A percentile compares a stretch with the other conserved stretches of the same genome.
Evolutionary conservation across 2,329 filamentous ascomycete species (phyloP).

Genomic region (Penicillium glabrum): DNA sequence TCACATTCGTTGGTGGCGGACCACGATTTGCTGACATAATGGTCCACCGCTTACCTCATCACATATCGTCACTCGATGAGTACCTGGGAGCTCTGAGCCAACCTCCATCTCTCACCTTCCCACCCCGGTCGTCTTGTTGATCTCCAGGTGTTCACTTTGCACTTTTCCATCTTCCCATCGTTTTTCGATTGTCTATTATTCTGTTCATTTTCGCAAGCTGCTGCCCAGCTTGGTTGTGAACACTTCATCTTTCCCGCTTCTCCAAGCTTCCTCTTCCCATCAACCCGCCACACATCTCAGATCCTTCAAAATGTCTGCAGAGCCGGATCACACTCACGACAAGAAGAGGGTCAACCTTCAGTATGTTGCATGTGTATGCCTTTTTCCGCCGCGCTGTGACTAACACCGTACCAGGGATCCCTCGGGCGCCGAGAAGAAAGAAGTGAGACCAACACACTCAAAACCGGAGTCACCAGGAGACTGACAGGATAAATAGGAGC

Average conservation of each 20-base stretch:
- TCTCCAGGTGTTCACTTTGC: slow-evolving; percentile 13
- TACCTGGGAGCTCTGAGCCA: slow-evolving; percentile 31
- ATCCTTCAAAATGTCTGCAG: slow-evolving; percentile 65
- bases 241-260: slow-evolving; percentile 16
- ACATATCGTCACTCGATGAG: slow-evolving; percentile 38
- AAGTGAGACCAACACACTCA: slow-evolving; percentile 52
- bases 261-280: slow-evolving; percentile 26
- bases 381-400: not conserved
- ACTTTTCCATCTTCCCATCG: slow-evolving; percentile 13
- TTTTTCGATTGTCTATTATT: slow-evolving; percentile 9
- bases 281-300: slow-evolving; percentile 22
- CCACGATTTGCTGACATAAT: slow-evolving; percentile 25
- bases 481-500: slow-evolving; percentile 57
- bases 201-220: slow-evolving; percentile 11
- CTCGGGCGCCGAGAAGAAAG: slow-evolving; percentile 83
- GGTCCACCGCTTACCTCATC: slow-evolving; percentile 32
- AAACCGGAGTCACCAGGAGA: slow-evolving; percentile 8
- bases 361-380: slow-evolving; percentile 52
- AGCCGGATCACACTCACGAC: slow-evolving; percentile 61
- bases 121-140: slow-evolving; percentile 14
- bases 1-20: slow-evolving; percentile 35
- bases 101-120: slow-evolving; percentile 9
- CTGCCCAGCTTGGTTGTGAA: slow-evolving; percentile 24
- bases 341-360: slow-evolving; percentile 83
- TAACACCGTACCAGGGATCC: slow-evolving; percentile 63